phyloP scores from a whole-genome alignment of 345 rosid species.

The Pistacia vera region DNA sequence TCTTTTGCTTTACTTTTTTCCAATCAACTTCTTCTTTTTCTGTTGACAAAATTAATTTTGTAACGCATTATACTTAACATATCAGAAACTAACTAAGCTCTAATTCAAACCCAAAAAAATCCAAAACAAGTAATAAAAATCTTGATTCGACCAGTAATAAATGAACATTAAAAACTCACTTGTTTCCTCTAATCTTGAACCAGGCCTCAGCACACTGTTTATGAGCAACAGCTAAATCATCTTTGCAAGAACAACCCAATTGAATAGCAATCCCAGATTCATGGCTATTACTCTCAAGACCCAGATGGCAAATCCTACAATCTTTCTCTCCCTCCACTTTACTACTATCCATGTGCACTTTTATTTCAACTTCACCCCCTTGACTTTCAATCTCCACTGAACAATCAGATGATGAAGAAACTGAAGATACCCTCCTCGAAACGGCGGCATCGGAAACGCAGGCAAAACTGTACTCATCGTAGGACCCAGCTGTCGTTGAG shows the following conservation, averaged over 20 bases:
- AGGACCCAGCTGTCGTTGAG: constrained; percentile 75
- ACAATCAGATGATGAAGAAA: constrained; percentile 37
- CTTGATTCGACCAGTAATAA: neutral
- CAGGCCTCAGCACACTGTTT: constrained; percentile 94
- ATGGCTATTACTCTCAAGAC: constrained; percentile 62
- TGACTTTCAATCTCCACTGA: constrained; percentile 49
- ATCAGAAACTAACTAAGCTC: constrained; percentile 1
- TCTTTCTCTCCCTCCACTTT: constrained; percentile 53
- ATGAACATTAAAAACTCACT: constrained; percentile 42
- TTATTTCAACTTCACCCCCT: constrained; percentile 39
- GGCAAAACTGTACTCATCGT: constrained; percentile 58
- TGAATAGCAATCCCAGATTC: constrained; percentile 71
- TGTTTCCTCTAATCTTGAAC: constrained; percentile 97
- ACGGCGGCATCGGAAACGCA: constrained; percentile 43
- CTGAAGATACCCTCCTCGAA: constrained; percentile 63
- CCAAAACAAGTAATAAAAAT: neutral
- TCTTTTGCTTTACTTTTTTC: constrained; percentile 29
- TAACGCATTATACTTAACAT: constrained; percentile 13
- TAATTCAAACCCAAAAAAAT: neutral
- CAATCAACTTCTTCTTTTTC: constrained; percentile 13
- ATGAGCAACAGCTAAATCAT: constrained; percentile 96
- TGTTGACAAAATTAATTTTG: constrained; percentile 9
- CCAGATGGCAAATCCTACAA: constrained; percentile 94
- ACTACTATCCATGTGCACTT: constrained; percentile 43
- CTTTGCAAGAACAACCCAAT: constrained; percentile 91